Evolutionary conservation across 2,329 filamentous ascomycete genomes (phyloP).

Genomic region (Calonectria honghensis): DNA sequence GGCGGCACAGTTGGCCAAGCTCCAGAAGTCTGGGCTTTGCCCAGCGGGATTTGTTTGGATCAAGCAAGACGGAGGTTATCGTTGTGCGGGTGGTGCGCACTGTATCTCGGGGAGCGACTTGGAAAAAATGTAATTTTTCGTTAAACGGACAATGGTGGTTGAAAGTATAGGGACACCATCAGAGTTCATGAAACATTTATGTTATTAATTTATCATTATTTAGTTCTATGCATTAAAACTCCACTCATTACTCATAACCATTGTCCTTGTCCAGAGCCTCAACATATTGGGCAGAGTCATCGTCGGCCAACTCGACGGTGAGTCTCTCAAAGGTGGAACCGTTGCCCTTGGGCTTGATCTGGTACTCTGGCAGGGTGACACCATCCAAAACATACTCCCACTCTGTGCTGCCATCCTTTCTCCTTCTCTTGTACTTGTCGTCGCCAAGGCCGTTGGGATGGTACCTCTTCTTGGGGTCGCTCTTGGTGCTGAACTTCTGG

Average conservation of each 20-base stretch:
- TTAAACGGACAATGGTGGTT: neutral
- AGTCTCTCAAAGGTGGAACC: slow-evolving; percentile 14
- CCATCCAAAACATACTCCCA: slow-evolving; percentile 18
- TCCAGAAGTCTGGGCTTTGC: slow-evolving; percentile 74
- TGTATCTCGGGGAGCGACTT: slow-evolving; percentile 57
- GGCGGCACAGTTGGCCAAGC: slow-evolving; percentile 65
- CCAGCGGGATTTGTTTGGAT: slow-evolving; percentile 77
- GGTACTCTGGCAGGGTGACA: slow-evolving; percentile 47
- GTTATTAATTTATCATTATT: neutral
- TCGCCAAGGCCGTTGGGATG: slow-evolving; percentile 45
- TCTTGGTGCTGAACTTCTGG: slow-evolving; percentile 20
- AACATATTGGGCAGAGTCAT: slow-evolving; percentile 4
- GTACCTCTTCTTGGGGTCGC: slow-evolving; percentile 41
- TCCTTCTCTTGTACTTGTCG: slow-evolving; percentile 45
- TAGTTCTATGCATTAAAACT: neutral
- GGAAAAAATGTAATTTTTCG: slow-evolving; percentile 25
- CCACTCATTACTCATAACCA: neutral
- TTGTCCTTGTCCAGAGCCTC: neutral
- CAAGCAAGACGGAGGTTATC: slow-evolving; percentile 73
- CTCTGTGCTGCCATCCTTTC: slow-evolving; percentile 33
- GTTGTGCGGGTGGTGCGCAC: slow-evolving; percentile 78
- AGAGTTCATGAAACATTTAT: neutral
- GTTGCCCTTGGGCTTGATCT: slow-evolving; percentile 44
- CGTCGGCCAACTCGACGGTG: neutral
- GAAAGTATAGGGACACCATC: neutral